Percentiles rank a stretch among this genome's conserved stretches.
phyloP scores from a whole-genome alignment of 2,329 filamentous ascomycete species.

The Hypoxylon sp. region DNA sequence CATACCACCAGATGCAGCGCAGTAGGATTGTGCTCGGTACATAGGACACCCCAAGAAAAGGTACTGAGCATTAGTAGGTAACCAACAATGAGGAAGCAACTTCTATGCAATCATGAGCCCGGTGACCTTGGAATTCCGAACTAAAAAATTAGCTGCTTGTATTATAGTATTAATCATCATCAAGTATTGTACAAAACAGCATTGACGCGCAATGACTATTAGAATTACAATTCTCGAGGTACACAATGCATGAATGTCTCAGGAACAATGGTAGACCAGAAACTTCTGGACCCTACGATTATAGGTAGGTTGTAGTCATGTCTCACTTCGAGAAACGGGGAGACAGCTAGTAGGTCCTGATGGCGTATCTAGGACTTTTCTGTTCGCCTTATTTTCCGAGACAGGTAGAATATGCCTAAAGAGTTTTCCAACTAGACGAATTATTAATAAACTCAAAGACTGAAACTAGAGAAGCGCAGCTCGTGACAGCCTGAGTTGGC shows the following conservation, averaged over 20 bases:
- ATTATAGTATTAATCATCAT: not conserved
- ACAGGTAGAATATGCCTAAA: not conserved
- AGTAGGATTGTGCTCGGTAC: not conserved
- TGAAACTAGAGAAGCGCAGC: not conserved
- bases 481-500: not conserved
- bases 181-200: not conserved
- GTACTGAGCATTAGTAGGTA: not conserved
- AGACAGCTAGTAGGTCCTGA: not conserved
- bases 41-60: not conserved
- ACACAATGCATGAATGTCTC: slow-evolving; percentile 13
- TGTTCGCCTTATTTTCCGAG: not conserved
- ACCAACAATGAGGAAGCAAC: not conserved
- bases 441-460: not conserved
- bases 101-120: slow-evolving; percentile 4
- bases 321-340: not conserved
- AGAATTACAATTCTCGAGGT: not conserved
- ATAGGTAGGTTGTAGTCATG: not conserved
- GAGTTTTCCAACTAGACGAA: not conserved
- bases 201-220: slow-evolving; percentile 1
- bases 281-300: not conserved
- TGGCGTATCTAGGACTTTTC: not conserved
- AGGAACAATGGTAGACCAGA: slow-evolving; percentile 13
- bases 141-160: not conserved
- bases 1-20: too few species aligned
- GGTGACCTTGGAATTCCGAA: not conserved